Base-by-base conservation (phyloP, 352 stramenopile species). In the Globisporangium megalacanthum region DNA sequence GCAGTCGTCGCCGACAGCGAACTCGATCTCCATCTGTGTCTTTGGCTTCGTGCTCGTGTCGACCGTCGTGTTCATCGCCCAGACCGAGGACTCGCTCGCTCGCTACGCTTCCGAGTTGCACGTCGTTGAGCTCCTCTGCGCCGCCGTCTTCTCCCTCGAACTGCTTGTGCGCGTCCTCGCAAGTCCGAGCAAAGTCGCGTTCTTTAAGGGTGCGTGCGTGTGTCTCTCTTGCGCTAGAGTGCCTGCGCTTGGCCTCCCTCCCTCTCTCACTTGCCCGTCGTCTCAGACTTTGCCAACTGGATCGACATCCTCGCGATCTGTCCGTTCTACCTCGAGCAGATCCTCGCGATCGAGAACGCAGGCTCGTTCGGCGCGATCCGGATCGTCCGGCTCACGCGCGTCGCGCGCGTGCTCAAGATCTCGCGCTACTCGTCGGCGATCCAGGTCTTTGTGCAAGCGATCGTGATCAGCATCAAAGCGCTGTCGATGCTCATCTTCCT, bases 401-500 rank as follows among this genome's bases (percentile, higher is more conserved):
- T 96, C 1, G 79, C 83, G 1, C 79, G 88, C 11, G 83, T 96
- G 19, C 69, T 96, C 44, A 95, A 95, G 63, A 88, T 95, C 67
- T 93, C 84, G 19, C 76, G 84, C 13, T 94, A 95, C 52, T 90
- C 86, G 11, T 89, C 81, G 7, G 86, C 83, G 20, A 94, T 95
- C 62, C 79, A 89, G 52, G 79, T 92, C 33, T 95, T 95, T 48
- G 72, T 83, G 6, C 75, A 87, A 54, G 79, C 83, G 15, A 86
- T 92, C 50, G 57, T 66, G 14, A 76, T 89, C 44, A 89, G 78
- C 42, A 77, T 88, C 33, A 89, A 94, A 54, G 75, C 86, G 3
- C 62, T 95, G n/a, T 86, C 74, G 15, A 95, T 94, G 83, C 75
- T 95, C 14, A 70, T 95, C 36, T 94, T 94, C 45, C 79, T 94